Evolutionary conservation across 495 filamentous ascomycete genomes (phyloP).

Genomic region (Penicillium cinerascens): DNA sequence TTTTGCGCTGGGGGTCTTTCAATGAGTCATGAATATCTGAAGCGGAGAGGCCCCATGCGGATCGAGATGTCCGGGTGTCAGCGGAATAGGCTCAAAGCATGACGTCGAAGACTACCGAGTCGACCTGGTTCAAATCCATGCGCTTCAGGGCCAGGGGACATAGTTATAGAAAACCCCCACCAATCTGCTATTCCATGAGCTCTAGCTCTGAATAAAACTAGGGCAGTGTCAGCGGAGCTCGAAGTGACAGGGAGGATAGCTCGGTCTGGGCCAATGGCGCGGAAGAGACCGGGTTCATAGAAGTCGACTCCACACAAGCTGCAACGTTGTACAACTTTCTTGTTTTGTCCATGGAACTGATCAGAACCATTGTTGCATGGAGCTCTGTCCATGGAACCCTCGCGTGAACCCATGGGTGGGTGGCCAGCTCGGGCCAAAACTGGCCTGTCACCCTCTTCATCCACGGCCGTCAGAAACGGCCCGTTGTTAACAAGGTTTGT

Average conservation of each 20-base stretch:
- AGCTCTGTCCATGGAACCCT: constrained; percentile 9
- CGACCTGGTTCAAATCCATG: constrained; percentile 22
- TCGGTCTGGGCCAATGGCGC: constrained; percentile 4
- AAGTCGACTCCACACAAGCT: constrained; percentile 6
- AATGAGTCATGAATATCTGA: not conserved
- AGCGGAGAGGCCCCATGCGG: not conserved
- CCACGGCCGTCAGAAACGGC: constrained; percentile 7
- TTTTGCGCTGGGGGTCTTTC: not conserved
- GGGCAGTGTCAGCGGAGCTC: not conserved
- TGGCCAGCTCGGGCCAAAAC: not conserved
- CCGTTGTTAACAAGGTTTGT: constrained; percentile 31
- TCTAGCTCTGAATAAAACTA: not conserved
- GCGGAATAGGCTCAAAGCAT: not conserved
- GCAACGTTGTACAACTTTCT: constrained; percentile 8
- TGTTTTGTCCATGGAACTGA: not conserved
- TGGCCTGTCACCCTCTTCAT: constrained; percentile 1
- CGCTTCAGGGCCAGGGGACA: not conserved
- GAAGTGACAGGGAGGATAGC: not conserved
- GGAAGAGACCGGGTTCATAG: constrained; percentile 6
- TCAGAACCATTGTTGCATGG: constrained; percentile 4
- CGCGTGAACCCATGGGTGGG: constrained; percentile 1
- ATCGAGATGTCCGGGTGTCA: not conserved
- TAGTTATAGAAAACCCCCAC: not conserved
- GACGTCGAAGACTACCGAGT: constrained; percentile 29
- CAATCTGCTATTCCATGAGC: not conserved